Conservation (phyloP, 331 rosid species). For the Quercus phellos region DNA sequence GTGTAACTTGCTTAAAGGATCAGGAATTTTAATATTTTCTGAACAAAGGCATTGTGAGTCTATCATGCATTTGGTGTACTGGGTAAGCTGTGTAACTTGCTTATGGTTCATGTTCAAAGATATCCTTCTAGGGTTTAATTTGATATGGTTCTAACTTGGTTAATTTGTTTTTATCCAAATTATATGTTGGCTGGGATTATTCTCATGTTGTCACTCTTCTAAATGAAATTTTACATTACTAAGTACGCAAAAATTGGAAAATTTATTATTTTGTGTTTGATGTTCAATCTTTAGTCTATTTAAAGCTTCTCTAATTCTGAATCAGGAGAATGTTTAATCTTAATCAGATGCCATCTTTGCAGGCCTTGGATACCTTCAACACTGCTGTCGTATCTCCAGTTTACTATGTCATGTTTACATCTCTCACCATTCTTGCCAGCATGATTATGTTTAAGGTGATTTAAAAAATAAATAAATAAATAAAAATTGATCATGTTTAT, state of each 20-base stretch:
- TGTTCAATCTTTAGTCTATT: not conserved
- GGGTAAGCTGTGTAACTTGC: no score
- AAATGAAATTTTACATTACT: not conserved
- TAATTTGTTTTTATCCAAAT: no score
- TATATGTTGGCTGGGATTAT: not conserved
- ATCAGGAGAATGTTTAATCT: not conserved
- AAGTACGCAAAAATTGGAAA: not conserved
- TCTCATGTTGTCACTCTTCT: not conserved
- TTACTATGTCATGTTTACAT: slow-evolving; percentile 83
- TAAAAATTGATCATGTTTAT: no score
- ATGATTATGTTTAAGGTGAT: slow-evolving; percentile 87
- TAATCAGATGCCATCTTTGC: slow-evolving; percentile 25
- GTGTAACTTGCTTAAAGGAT: no score
- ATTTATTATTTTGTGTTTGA: not conserved
- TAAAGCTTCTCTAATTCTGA: not conserved
- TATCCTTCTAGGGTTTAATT: not conserved
- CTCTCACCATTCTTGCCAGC: slow-evolving; percentile 83
- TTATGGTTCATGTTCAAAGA: no score
- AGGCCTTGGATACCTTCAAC: slow-evolving; percentile 85
- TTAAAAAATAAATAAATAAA: not conserved
- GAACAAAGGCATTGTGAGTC: no score
- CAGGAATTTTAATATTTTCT: no score
- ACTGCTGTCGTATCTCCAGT: slow-evolving; percentile 88
- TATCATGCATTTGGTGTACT: no score
- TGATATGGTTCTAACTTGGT: not conserved